A percentile compares a stretch with the other conserved stretches of the same genome.
Evolutionary conservation across 352 stramenopile genomes (phyloP).

Genomic region (Globisporangium nunn): DNA sequence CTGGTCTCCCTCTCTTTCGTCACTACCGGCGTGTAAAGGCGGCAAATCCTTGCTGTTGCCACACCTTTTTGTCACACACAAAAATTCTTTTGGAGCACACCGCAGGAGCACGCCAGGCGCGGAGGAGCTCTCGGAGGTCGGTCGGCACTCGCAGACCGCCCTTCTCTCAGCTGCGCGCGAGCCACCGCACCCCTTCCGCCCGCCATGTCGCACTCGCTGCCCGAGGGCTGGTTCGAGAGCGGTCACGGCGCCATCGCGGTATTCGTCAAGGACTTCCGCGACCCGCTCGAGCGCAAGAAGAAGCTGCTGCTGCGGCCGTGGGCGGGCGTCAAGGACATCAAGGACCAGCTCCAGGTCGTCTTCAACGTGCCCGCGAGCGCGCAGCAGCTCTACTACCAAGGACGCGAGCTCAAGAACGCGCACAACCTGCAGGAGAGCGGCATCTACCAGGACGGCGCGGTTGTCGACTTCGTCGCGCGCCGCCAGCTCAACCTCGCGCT

Average conservation of each 20-base stretch:
- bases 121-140: neutral
- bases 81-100: no score
- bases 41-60: no score
- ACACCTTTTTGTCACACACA: no score
- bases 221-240: slow-evolving; percentile 69
- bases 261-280: slow-evolving; percentile 76
- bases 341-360: slow-evolving; percentile 78
- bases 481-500: slow-evolving; percentile 48
- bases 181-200: neutral
- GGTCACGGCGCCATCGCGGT: slow-evolving; percentile 61
- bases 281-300: slow-evolving; percentile 74
- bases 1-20: no score
- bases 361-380: slow-evolving; percentile 74
- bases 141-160: no score
- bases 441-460: slow-evolving; percentile 76
- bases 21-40: no score
- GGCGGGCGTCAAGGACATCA: slow-evolving; percentile 82
- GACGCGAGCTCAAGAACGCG: slow-evolving; percentile 74
- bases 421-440: slow-evolving; percentile 80
- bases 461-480: slow-evolving; percentile 71
- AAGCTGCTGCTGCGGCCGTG: slow-evolving; percentile 75
- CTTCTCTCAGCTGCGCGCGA: no score
- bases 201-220: slow-evolving; percentile 59
- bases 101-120: no score
- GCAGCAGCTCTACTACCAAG: slow-evolving; percentile 80